These are phyloP conservation scores for Chlorella sp. DNA, from an alignment of 139 green algal genomes.

Conservation along the genomic window DNA sequence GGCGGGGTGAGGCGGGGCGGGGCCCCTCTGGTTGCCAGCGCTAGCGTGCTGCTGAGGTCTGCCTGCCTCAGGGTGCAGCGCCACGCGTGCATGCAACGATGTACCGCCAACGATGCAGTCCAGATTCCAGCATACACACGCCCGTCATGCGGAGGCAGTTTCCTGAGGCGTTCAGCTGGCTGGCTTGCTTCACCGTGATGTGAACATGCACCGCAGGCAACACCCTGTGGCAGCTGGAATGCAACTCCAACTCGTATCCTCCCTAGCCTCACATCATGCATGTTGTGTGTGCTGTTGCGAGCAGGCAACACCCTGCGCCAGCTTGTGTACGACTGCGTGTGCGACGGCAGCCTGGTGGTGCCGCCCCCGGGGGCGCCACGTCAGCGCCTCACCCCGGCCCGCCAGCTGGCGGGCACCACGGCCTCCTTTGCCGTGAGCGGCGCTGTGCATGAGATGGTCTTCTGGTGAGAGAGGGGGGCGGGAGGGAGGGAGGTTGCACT, in stretches of 20 bases:
- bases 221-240: no score
- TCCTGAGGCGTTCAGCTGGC: background rate
- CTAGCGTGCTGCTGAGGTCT: no score
- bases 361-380: background rate
- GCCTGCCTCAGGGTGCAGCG: no score
- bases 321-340: conserved; percentile 24
- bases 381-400: background rate
- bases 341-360: conserved; percentile 17
- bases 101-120: no score
- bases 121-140: no score
- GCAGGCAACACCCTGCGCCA: conserved; percentile 38
- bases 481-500: no score
- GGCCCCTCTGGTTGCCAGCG: background rate
- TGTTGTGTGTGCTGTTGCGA: background rate
- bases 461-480: conserved; percentile 3
- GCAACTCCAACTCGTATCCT: background rate
- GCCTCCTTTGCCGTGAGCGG: conserved; percentile 1
- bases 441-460: conserved; percentile 29
- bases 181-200: no score
- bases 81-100: no score
- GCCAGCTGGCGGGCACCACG: background rate
- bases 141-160: no score
- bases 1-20: background rate
- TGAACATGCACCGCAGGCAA: no score
- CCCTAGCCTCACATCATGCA: background rate